phyloP scores from a whole-genome alignment of 495 filamentous ascomycete species.

The Podospora comata region DNA sequence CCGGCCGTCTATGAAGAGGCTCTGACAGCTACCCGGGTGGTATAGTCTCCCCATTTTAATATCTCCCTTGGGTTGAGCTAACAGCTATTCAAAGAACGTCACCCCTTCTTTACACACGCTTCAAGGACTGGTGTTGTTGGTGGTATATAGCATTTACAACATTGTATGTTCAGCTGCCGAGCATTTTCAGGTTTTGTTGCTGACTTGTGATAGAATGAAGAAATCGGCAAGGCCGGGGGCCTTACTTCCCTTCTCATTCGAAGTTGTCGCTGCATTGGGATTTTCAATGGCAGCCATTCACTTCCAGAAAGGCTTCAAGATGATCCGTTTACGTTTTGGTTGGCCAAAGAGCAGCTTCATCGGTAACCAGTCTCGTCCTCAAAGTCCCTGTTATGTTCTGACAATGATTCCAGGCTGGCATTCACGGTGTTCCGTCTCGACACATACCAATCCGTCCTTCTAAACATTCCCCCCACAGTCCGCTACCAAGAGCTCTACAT shows the following conservation, averaged over 20 bases:
- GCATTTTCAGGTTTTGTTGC: neutral
- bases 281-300: slow-evolving; percentile 34
- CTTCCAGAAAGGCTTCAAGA: slow-evolving; percentile 23
- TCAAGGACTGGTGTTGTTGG: slow-evolving; percentile 29
- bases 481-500: slow-evolving; percentile 37
- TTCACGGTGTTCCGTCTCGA: slow-evolving; percentile 34
- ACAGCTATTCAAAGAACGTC: slow-evolving; percentile 16
- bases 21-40: neutral
- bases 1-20: slow-evolving; percentile 30
- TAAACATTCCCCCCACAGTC: slow-evolving; percentile 32
- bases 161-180: slow-evolving; percentile 21
- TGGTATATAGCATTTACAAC: slow-evolving; percentile 28
- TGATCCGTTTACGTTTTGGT: slow-evolving; percentile 26
- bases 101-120: slow-evolving; percentile 28
- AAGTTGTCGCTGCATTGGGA: slow-evolving; percentile 31
- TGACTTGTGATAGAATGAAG: slow-evolving; percentile 22
- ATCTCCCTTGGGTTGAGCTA: slow-evolving; percentile 17
- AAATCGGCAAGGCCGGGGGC: slow-evolving; percentile 29
- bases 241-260: slow-evolving; percentile 28
- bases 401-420: slow-evolving; percentile 20
- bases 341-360: slow-evolving; percentile 35
- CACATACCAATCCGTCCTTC: slow-evolving; percentile 32
- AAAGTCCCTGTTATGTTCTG: neutral
- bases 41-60: neutral
- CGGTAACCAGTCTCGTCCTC: slow-evolving; percentile 21